phyloP scores from a whole-genome alignment of 148 eudicot species.

The Rhododendron vialii region DNA sequence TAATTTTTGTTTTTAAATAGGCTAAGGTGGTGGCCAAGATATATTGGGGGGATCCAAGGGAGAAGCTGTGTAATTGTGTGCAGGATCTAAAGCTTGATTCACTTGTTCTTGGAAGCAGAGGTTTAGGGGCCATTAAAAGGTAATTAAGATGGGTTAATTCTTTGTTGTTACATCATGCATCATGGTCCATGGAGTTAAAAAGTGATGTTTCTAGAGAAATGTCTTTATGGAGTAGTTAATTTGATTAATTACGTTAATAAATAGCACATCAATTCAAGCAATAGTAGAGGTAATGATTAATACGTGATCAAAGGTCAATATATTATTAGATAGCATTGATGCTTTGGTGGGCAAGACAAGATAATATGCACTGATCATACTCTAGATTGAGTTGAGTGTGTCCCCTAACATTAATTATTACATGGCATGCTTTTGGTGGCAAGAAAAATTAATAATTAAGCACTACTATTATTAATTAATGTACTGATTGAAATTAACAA shows the following conservation, averaged over 20 bases:
- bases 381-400: neutral
- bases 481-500: no score
- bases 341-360: neutral
- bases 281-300: neutral
- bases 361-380: neutral
- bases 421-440: neutral
- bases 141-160: neutral
- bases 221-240: no score
- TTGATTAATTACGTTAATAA: no score
- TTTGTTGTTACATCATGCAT: no score
- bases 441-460: neutral
- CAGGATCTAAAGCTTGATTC: slow-evolving; percentile 39
- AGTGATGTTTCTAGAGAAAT: no score
- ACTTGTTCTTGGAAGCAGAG: slow-evolving; percentile 49
- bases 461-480: neutral
- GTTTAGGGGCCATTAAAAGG: slow-evolving; percentile 43
- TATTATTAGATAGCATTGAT: neutral
- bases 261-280: no score
- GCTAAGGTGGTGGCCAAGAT: slow-evolving; percentile 41
- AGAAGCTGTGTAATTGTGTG: slow-evolving; percentile 44
- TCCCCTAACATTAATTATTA: neutral
- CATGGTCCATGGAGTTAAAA: no score
- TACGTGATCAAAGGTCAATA: neutral
- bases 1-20: slow-evolving; percentile 4
- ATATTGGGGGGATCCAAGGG: slow-evolving; percentile 59